phyloP scores from a whole-genome alignment of 2,329 filamentous ascomycete species.

The Didymella arachidicola region DNA sequence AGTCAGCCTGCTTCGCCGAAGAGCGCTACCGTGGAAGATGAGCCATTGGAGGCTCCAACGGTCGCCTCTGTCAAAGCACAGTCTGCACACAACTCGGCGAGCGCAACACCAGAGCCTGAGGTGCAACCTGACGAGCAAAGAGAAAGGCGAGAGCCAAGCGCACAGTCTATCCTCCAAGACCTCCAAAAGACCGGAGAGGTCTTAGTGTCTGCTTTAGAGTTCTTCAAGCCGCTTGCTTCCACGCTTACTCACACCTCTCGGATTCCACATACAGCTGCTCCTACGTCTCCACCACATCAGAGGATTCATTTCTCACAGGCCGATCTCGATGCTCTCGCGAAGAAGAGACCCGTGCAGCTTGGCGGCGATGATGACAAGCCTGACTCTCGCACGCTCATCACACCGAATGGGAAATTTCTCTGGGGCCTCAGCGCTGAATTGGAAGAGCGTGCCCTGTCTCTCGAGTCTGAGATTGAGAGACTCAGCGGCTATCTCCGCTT shows the following conservation, averaged over 20 bases:
- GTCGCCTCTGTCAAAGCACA: slow-evolving; percentile 29
- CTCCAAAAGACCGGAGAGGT: slow-evolving; percentile 51
- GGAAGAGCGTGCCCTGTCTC: slow-evolving; percentile 72
- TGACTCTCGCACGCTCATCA: slow-evolving; percentile 70
- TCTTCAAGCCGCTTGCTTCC: slow-evolving; percentile 53
- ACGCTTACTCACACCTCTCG: slow-evolving; percentile 45
- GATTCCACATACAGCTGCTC: slow-evolving; percentile 25
- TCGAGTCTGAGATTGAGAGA: slow-evolving; percentile 63
- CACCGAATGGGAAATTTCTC: slow-evolving; percentile 78
- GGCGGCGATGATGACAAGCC: slow-evolving; percentile 53
- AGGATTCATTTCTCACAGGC: slow-evolving; percentile 51
- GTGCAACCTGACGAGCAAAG: slow-evolving; percentile 37
- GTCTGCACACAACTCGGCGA: slow-evolving; percentile 31
- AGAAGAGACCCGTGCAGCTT: slow-evolving; percentile 61
- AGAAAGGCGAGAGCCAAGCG: slow-evolving; percentile 41
- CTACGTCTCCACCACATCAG: slow-evolving; percentile 45
- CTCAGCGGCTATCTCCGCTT: slow-evolving; percentile 41
- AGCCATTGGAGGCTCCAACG: slow-evolving; percentile 28
- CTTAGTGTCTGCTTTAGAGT: slow-evolving; percentile 50
- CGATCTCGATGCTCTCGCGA: slow-evolving; percentile 60
- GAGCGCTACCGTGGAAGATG: slow-evolving; percentile 39
- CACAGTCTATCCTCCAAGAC: slow-evolving; percentile 51
- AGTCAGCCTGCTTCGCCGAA: slow-evolving; percentile 44
- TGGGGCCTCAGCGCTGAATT: slow-evolving; percentile 73
- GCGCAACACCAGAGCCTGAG: slow-evolving; percentile 33